A percentile compares a stretch with the other conserved stretches of the same genome.
These are phyloP conservation scores for Marasmius tenuissimus DNA, from an alignment of 1,284 basidiomycete species.

Conservation along the genomic window DNA sequence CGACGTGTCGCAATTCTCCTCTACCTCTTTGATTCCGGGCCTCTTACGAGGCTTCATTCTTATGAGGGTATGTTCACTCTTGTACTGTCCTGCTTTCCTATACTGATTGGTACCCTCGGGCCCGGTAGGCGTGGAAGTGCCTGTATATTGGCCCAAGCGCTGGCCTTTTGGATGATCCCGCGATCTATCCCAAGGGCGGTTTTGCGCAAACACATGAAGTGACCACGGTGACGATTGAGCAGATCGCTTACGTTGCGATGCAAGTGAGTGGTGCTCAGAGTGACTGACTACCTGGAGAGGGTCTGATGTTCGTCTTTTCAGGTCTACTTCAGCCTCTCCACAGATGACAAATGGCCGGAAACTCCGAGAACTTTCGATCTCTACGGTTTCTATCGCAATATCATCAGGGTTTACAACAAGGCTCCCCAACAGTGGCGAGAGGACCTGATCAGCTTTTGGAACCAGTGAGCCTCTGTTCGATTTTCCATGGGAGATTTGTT, in stretches of 20 bases:
- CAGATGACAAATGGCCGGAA: neutral
- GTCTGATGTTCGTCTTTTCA: neutral
- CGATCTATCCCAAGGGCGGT: neutral
- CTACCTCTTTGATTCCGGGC: neutral
- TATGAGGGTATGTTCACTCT: neutral
- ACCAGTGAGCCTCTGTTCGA: neutral
- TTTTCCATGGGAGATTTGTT: too few relatives aligned
- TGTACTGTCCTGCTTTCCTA: neutral
- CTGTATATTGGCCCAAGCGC: neutral
- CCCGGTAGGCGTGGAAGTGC: neutral
- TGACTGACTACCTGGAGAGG: neutral
- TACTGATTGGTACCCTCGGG: too few relatives aligned
- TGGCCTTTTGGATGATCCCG: neutral
- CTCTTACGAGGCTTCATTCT: neutral
- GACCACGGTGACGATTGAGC: neutral
- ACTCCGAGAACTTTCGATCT: neutral
- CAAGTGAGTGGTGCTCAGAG: neutral
- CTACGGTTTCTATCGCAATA: neutral
- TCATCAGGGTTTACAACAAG: neutral
- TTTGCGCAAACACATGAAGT: neutral
- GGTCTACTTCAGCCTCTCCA: neutral
- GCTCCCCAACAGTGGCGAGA: neutral
- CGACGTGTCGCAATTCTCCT: neutral
- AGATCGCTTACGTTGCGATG: neutral
- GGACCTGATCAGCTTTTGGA: neutral